Evolutionary conservation across 2,329 filamentous ascomycete genomes (phyloP).

Genomic region (Nakataea oryzae): DNA sequence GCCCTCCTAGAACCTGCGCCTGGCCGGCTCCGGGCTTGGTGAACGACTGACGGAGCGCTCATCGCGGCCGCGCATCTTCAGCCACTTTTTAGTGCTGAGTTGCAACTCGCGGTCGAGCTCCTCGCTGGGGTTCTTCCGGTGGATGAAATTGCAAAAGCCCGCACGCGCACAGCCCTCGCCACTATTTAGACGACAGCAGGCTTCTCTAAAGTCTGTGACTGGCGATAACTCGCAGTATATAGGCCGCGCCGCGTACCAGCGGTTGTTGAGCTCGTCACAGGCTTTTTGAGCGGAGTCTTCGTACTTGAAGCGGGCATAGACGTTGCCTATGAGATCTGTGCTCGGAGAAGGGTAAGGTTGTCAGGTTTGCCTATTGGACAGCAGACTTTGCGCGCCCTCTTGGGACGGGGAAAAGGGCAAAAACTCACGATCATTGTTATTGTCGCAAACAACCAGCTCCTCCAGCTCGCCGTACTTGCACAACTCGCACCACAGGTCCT

Average conservation of each 20-base stretch:
- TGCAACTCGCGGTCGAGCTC: constrained; percentile 84
- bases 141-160: constrained; percentile 99
- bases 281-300: constrained; percentile 91
- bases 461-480: constrained; percentile 98
- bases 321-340: constrained; percentile 81
- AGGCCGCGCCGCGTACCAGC: constrained; percentile 94
- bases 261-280: constrained; percentile 85
- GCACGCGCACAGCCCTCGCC: constrained; percentile 93
- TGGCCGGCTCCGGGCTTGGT: constrained; percentile 75
- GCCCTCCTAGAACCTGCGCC: constrained; percentile 59
- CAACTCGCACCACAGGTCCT: constrained; percentile 99
- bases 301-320: constrained; percentile 99
- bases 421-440: constrained; percentile 74
- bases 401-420: not conserved
- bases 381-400: not conserved
- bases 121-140: constrained; percentile 84
- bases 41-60: constrained; percentile 72
- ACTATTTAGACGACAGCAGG: constrained; percentile 87
- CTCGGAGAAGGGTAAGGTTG: not conserved
- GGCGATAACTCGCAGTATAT: constrained; percentile 97
- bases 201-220: constrained; percentile 96
- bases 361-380: not conserved
- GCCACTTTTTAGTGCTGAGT: constrained; percentile 91
- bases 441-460: constrained; percentile 97
- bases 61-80: constrained; percentile 75